Evolutionary conservation across 1,284 basidiomycete species (phyloP), one percentile per base, ranked within the genome.

Genomic region (Ceratobasidium sp.): DNA sequence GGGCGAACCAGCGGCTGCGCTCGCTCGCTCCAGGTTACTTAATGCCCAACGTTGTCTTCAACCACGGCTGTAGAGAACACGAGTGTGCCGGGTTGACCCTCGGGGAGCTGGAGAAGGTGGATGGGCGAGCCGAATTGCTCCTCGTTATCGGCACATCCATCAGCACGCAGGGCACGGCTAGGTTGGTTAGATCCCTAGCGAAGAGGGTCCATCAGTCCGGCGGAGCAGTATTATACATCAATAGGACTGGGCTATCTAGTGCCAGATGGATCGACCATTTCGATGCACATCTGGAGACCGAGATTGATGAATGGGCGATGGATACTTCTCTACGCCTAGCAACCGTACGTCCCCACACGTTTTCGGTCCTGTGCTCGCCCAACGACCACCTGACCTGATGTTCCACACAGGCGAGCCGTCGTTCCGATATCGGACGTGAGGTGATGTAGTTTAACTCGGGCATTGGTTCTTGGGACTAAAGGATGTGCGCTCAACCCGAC

Each of bases 61-160:
- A 60, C 30, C n/a, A 35, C 14, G 35, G 30, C 18, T 60, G 30
- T 14, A 14, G 59, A 7, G 59, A 60, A 18, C 18, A 35, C 59
- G 59, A 60, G 20, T 33, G 23, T 10, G 35, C 12, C 3, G 23
- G 59, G 27, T 35, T 33, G 59, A 30, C 20, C 54, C 30, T 55
- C n/a, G 54, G n/a, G n/a, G 54, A 55, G 54, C 14, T 55, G 54
- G 54, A 55, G 18, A 8, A 30, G 18, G 54, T 20, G n/a, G 54
- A 55, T 14, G 59, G 59, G 23, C 30, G 8, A 18, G 59, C 59
- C 7, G 35, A 16, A 6, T 30, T 60, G 16, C 62, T 65, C 2
- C 62, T 65, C 3, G 44, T 65, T 10, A 46, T 65, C n/a, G 62
- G 62, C 4, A 65, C 62, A 10, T 65, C 62, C 30, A 38, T 65